Evolutionary conservation across 345 rosid genomes (phyloP), one percentile per base, ranked within the genome.

Genomic region (Viola odorata): DNA sequence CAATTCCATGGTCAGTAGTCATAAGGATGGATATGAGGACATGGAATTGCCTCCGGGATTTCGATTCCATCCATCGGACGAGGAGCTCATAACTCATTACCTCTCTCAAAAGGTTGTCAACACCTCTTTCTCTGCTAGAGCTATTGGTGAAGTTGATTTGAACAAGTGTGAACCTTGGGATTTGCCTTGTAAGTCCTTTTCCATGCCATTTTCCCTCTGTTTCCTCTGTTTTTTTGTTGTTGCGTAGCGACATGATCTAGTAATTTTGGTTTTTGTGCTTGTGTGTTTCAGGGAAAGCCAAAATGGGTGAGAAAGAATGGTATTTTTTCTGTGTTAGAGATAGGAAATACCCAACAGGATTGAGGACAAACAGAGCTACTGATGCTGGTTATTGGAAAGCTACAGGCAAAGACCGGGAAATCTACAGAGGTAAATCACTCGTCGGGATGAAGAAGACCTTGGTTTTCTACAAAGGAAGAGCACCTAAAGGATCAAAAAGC

Each of bases 341-440:
- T 64, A 75, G 95, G 56, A 88, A 88, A 65, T 88, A 88, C 62
- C 95, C 95, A 39, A 88, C 91, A 53, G 95, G 87, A 8, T 61
- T 68, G 14, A 47, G 72, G 39, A 68, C 72, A 39, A 68, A 68
- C 5, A 47, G 72, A 55, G 72, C 72, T 4, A 68, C 71, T 55
- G 61, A n/a, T 53, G 65, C 71, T 13, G 71, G 71, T 12, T 64
- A 64, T 3, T 64, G 61, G 68, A 65, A 65, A 17, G 68, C 68
- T 4, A 65, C 68, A 7, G 68, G 72, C 36, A 68, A 68, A 68
- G 72, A 68, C 11, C 60, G 12, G 42, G 72, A 68, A 32, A 61
- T 68, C n/a, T 68, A 54, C 12, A 45, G 11, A 50, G 65, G 16
- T 3, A 68, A 68, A 61, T 53, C 65, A 0, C 72, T 61, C 8